Evolutionary conservation across 306 rosid species (phyloP), one percentile per base, ranked within the genome.

Genomic region (Sicyos baderoa): DNA sequence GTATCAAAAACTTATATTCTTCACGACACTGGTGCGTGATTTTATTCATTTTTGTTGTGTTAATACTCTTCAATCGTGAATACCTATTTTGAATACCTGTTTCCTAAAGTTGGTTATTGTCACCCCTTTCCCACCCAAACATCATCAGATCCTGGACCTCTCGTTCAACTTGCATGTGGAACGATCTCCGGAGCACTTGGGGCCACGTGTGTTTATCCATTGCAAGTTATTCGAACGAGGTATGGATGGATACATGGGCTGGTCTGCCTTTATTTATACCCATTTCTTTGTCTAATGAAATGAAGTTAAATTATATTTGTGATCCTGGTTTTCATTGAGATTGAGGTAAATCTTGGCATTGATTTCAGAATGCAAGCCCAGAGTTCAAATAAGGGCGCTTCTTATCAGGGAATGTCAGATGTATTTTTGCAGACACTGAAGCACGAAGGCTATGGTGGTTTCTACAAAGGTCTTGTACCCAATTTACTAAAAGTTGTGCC

Each of bases 161-260:
- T 92, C 16, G 75, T 87, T 37, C 97, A 92, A 82, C 77, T 92
- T 74, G 97, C 96, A 54, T 92, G 97, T 72, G 97, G 97, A 76
- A 92, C 96, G 10, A 67, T 88, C 82, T 92, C 97, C 2, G 97
- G 95, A 81, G 87, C 96, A 71, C 86, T 89, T 58, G 97, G 97
- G 76, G 97, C 97, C 60, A 82, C 96, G 12, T 92, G 95, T 79
- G 97, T 92, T 79, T 92, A 92, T 79, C 97, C 97, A 2, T 77
- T 92, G 81, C 96, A 92, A 80, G 97, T 92, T 51, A 74, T 89
- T 35, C 86, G 97, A 75, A 92, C 97, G 61, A 89, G 97, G 97
- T 92, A 85, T 79, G 58, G 48, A 85, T 79, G 58, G 48, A 27
- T 58, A 42, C 19, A 47, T 54, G 75, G 75, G 60, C 75, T 54